Base-by-base conservation (phyloP, 2,329 filamentous ascomycete genomes). In the Bipolaris oryzae region DNA sequence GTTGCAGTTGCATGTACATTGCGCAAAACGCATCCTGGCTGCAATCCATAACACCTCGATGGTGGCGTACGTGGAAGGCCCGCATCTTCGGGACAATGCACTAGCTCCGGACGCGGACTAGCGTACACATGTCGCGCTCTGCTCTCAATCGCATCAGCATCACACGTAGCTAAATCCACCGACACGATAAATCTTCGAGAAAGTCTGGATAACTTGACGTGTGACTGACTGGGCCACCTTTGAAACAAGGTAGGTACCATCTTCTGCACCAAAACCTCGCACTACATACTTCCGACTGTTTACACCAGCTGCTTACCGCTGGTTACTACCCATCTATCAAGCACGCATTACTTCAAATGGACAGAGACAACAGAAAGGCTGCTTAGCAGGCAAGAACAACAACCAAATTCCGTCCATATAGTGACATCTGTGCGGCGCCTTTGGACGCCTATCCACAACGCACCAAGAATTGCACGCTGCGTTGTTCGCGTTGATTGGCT, bases 291-390 rank as follows among this genome's bases (percentile, higher is more conserved):
- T 48, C 44, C 37, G 44, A 47, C 44, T 18, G 25, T 34, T 45
- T 56, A 25, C 39, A 54, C 49, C 53, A 45, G 47, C 58, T 52
- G 52, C 47, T 59, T 48, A 58, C 25, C 42, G 31, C 55, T 47
- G 39, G 54, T 41, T 25, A n/a, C 13, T n/a, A 34, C 33, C 33
- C 38, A 35, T 49, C 33, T 47, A 50, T 37, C 5, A 69, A 69
- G 64, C 59, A 63, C 21, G 16, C 28, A 31, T 31, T 31, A 50
- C 21, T 69, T 67, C 28, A 57, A 4, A 48, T 70, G 61, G 61
- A 62, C 68, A 11, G 47, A 57, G 38, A 33, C 55, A 16, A 45
- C 42, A 42, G 28, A 49, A 38, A 31, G 39, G 33, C 7, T 37
- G 21, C 21, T 42, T 25, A 13, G 10, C 13, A 42, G 39, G 7